phyloP scores from a whole-genome alignment of 1,284 basidiomycete species.

The Apiotrichum brassicae region DNA sequence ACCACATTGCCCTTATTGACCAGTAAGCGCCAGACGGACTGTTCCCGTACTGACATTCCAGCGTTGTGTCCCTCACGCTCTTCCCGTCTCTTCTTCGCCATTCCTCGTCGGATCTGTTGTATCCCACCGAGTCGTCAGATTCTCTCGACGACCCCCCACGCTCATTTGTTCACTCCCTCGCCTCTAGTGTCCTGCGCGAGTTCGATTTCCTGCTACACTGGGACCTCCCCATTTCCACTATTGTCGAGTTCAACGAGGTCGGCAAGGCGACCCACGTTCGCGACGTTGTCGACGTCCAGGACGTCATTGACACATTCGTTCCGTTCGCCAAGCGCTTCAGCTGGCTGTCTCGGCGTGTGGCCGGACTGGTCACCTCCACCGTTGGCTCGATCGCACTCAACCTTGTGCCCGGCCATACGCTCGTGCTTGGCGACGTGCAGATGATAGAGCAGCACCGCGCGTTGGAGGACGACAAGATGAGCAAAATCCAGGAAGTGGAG shows the following conservation, averaged over 20 bases:
- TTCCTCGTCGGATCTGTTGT: not conserved
- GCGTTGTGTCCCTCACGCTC: constrained; percentile 36
- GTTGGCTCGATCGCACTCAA: constrained; percentile 24
- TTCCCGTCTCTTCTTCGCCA: constrained; percentile 26
- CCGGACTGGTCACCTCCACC: constrained; percentile 27
- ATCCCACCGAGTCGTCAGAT: constrained; percentile 7
- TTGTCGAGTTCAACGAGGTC: constrained; percentile 46
- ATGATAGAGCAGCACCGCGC: constrained; percentile 3
- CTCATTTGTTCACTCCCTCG: constrained; percentile 20
- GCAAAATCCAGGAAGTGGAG: constrained; percentile 4
- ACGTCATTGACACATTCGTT: constrained; percentile 41
- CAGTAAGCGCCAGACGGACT: constrained; percentile 28
- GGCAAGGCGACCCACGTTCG: constrained; percentile 43
- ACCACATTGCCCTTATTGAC: constrained; percentile 41
- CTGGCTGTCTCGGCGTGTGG: constrained; percentile 30
- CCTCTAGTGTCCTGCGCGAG: constrained; percentile 23
- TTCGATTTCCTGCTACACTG: constrained; percentile 33
- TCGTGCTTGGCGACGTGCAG: constrained; percentile 11
- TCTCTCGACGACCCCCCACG: constrained; percentile 8
- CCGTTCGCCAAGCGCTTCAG: constrained; percentile 40
- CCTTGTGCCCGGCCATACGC: constrained; percentile 14
- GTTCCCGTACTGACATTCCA: constrained; percentile 10
- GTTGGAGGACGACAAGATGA: not conserved
- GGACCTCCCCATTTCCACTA: constrained; percentile 39
- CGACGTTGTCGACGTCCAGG: constrained; percentile 41